A percentile compares a stretch with the other conserved stretches of the same genome.
Evolutionary conservation across 441 rosid species (phyloP).

Genomic region (Croton laevigatus): DNA sequence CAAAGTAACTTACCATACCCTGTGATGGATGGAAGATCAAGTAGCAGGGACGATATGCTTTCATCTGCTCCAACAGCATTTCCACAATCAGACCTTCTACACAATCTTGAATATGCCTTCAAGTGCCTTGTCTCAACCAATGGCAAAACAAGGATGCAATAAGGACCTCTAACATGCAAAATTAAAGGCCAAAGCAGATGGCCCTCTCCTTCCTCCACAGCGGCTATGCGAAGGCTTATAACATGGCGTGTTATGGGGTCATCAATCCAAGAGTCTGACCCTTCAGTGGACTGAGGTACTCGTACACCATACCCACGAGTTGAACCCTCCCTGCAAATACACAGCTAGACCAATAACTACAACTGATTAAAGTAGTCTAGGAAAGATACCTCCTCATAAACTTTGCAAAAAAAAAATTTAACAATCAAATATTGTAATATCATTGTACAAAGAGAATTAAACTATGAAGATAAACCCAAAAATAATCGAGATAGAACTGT

Average conservation of each 20-base stretch:
- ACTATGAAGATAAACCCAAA: no score
- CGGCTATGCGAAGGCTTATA: conserved; percentile 51
- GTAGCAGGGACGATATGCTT: conserved; percentile 72
- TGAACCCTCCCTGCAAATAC: conserved; percentile 71
- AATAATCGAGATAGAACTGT: no score
- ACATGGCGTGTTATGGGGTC: conserved; percentile 91
- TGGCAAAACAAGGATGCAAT: conserved; percentile 64
- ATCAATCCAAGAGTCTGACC: conserved; percentile 95
- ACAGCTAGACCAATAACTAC: conserved; percentile 12
- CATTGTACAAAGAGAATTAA: background rate
- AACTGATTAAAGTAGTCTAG: background rate
- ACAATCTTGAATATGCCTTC: conserved; percentile 48
- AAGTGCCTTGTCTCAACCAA: conserved; percentile 72
- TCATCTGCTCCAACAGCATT: conserved; percentile 64
- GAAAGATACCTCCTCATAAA: background rate
- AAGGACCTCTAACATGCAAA: conserved; percentile 64
- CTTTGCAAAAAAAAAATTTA: background rate
- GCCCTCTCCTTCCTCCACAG: conserved; percentile 44
- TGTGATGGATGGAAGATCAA: conserved; percentile 92
- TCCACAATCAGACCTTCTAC: conserved; percentile 74
- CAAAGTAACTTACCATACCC: conserved; percentile 67
- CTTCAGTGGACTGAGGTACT: conserved; percentile 57
- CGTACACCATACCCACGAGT: conserved; percentile 74
- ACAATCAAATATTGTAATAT: background rate
- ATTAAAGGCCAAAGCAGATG: conserved; percentile 74